Percentiles rank a stretch among this genome's conserved stretches.
Evolutionary conservation across 2,329 filamentous ascomycete species (phyloP).

Genomic region (Scedosporium apiospermum): DNA sequence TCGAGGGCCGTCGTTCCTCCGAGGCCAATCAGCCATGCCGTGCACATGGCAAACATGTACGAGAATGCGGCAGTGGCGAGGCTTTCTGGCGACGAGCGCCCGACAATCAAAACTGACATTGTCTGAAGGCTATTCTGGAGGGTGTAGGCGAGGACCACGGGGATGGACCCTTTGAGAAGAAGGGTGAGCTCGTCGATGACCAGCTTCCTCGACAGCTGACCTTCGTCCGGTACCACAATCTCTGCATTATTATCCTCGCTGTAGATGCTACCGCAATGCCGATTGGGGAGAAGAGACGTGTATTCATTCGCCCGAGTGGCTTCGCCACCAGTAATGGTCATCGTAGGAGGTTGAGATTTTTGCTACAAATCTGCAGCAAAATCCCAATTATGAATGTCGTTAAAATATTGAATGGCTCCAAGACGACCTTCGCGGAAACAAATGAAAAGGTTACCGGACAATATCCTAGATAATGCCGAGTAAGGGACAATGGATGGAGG

Average conservation of each 20-base stretch:
- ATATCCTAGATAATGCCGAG: too few species aligned
- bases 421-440: too few species aligned
- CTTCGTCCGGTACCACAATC: neutral
- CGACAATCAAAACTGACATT: constrained; percentile 70
- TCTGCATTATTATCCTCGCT: neutral
- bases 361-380: too few species aligned
- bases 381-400: too few species aligned
- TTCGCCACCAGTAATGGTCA: neutral
- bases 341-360: neutral
- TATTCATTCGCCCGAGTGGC: neutral
- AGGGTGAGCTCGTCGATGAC: constrained; percentile 49
- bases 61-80: constrained; percentile 76
- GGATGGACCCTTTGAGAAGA: constrained; percentile 59
- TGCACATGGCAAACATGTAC: constrained; percentile 90
- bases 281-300: neutral
- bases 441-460: too few species aligned
- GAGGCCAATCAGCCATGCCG: constrained; percentile 76
- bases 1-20: constrained; percentile 82
- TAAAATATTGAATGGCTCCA: too few species aligned
- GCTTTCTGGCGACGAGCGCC: constrained; percentile 68
- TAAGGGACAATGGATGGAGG: too few species aligned
- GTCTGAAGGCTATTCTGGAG: constrained; percentile 83
- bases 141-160: constrained; percentile 76
- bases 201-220: neutral
- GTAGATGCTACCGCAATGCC: neutral